These are phyloP conservation scores for Metschnikowia arizonensis DNA, from an alignment of 805 yeast species.

Conservation along the genomic window DNA sequence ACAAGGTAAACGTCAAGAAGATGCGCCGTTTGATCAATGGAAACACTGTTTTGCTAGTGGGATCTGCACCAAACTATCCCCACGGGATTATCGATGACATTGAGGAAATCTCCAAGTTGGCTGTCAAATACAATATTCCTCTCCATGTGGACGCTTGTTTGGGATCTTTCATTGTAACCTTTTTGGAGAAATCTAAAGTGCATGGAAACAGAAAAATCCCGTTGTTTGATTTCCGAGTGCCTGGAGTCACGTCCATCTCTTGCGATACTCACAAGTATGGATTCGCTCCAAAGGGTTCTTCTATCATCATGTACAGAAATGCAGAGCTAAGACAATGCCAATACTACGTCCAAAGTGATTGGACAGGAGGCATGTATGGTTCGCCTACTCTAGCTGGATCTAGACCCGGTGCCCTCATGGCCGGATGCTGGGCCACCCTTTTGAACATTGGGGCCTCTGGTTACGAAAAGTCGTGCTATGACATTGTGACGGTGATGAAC, in stretches of 20 bases:
- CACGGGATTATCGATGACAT: slow-evolving; percentile 95
- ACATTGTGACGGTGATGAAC: slow-evolving; percentile 64
- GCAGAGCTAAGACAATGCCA: slow-evolving; percentile 68
- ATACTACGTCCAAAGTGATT: slow-evolving; percentile 75
- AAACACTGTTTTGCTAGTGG: slow-evolving; percentile 80
- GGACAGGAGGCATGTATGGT: slow-evolving; percentile 96
- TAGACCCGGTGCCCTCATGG: slow-evolving; percentile 94
- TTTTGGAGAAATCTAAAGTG: slow-evolving; percentile 54
- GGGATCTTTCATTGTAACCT: slow-evolving; percentile 88
- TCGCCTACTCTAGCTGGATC: slow-evolving; percentile 97
- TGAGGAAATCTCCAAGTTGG: slow-evolving; percentile 61
- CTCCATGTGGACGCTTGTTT: slow-evolving; percentile 94
- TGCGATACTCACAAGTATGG: slow-evolving; percentile 99
- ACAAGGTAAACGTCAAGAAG: slow-evolving; percentile 58
- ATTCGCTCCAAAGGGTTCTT: slow-evolving; percentile 96
- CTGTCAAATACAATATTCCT: slow-evolving; percentile 67
- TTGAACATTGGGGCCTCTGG: slow-evolving; percentile 81
- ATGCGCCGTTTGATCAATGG: slow-evolving; percentile 63
- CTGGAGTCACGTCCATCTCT: slow-evolving; percentile 94
- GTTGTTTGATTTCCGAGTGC: slow-evolving; percentile 76
- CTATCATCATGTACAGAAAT: slow-evolving; percentile 83
- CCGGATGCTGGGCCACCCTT: slow-evolving; percentile 98
- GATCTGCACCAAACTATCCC: slow-evolving; percentile 97
- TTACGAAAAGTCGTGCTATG: slow-evolving; percentile 59
- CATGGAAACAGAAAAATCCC: slow-evolving; percentile 46